These are phyloP conservation scores for Pyricularia pennisetigena DNA, from an alignment of 2,329 filamentous ascomycete species.

Conservation along the genomic window DNA sequence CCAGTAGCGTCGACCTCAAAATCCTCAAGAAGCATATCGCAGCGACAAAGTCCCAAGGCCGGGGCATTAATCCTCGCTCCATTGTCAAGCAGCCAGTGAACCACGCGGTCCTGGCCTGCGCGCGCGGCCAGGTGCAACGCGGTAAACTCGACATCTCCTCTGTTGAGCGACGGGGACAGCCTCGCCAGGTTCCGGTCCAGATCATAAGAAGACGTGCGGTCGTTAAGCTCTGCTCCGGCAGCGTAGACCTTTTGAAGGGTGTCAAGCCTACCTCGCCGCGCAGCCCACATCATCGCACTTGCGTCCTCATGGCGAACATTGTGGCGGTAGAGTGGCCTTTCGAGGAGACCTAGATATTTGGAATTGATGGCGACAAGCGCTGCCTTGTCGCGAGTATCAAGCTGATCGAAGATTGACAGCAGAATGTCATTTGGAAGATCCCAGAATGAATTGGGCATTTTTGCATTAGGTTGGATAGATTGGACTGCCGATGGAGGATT, in stretches of 20 bases:
- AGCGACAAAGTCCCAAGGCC: neutral
- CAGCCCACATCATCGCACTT: slow-evolving; percentile 2
- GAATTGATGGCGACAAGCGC: neutral
- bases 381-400: neutral
- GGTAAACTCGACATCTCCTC: neutral
- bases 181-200: neutral
- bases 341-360: neutral
- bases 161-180: neutral
- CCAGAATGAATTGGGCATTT: neutral
- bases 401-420: neutral
- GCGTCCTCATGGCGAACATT: neutral
- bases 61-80: neutral
- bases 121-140: neutral
- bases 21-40: neutral
- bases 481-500: neutral
- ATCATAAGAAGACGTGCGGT: neutral
- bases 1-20: neutral
- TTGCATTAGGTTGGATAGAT: neutral
- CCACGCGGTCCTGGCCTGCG: neutral
- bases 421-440: slow-evolving; percentile 3
- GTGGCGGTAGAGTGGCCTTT: neutral
- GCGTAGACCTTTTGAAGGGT: neutral
- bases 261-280: neutral
- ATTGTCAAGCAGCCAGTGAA: neutral
- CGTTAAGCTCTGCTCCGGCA: neutral